A percentile compares a stretch with the other conserved stretches of the same genome.
Evolutionary conservation across 176 grass and related monocot genomes (phyloP).

Genomic region (Musa acuminata): DNA sequence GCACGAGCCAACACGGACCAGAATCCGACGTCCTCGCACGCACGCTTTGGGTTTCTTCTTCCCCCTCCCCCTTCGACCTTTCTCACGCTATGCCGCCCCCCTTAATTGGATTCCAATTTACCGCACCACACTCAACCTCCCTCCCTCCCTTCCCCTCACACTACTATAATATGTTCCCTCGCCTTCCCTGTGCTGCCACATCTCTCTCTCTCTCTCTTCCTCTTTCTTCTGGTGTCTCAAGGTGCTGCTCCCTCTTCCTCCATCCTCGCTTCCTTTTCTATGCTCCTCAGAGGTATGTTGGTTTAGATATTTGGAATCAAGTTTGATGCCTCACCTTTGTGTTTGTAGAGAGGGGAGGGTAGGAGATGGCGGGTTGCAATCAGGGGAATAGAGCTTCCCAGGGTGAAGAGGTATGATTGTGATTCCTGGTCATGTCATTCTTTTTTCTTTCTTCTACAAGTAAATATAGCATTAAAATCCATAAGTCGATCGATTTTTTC

Average conservation of each 20-base stretch:
- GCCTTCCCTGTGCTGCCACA: background rate
- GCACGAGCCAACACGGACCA: background rate
- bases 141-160: background rate
- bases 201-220: background rate
- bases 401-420: slow-evolving; percentile 52
- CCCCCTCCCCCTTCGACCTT: slow-evolving; percentile 16
- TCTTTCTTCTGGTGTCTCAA: background rate
- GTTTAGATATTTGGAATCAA: background rate
- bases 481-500: background rate
- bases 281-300: background rate
- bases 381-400: slow-evolving; percentile 35
- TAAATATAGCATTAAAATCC: no score
- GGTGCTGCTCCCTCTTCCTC: slow-evolving; percentile 7
- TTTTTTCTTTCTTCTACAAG: background rate
- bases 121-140: slow-evolving; percentile 17
- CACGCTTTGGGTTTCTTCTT: slow-evolving; percentile 24
- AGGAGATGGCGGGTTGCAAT: slow-evolving; percentile 47
- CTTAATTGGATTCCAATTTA: slow-evolving; percentile 20
- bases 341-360: slow-evolving; percentile 21
- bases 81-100: background rate
- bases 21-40: slow-evolving; percentile 1
- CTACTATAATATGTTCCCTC: background rate
- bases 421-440: background rate
- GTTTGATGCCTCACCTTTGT: background rate
- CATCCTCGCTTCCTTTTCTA: slow-evolving; percentile 1